Evolutionary conservation across 192 early-diverging fungal genomes (phyloP).

Genomic region (Umbelopsis ramanniana): DNA sequence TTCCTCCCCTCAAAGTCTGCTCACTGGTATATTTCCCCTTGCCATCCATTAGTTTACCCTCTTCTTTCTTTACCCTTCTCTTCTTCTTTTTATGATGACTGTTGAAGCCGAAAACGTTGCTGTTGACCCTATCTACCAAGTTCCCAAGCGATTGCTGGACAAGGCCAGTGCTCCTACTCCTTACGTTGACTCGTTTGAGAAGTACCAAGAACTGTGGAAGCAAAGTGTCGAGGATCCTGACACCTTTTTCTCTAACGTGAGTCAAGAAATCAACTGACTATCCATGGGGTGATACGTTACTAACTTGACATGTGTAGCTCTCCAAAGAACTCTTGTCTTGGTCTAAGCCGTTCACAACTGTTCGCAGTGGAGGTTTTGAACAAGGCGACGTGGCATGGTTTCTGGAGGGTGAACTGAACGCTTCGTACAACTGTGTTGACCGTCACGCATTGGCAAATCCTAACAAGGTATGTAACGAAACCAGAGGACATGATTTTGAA

Average conservation of each 20-base stretch:
- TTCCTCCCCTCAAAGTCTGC: not conserved
- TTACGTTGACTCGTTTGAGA: slow-evolving; percentile 70
- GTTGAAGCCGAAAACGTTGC: not conserved
- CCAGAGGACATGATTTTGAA: not conserved
- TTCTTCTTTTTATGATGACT: slow-evolving; percentile 7
- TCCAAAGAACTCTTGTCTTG: slow-evolving; percentile 82
- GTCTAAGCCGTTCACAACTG: slow-evolving; percentile 78
- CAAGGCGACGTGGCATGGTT: slow-evolving; percentile 95
- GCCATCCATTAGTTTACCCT: not conserved
- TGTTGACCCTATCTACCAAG: slow-evolving; percentile 37
- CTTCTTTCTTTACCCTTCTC: slow-evolving; percentile 4
- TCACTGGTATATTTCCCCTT: not conserved
- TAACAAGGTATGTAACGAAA: slow-evolving; percentile 56
- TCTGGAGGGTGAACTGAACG: slow-evolving; percentile 88
- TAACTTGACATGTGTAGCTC: slow-evolving; percentile 43
- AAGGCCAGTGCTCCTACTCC: slow-evolving; percentile 54
- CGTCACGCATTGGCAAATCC: slow-evolving; percentile 84
- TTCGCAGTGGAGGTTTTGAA: slow-evolving; percentile 74
- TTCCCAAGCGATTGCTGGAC: slow-evolving; percentile 68
- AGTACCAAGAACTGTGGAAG: slow-evolving; percentile 81
- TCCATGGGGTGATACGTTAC: not conserved
- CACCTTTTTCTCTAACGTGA: slow-evolving; percentile 62
- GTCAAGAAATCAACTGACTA: not conserved
- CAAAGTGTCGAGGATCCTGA: slow-evolving; percentile 72
- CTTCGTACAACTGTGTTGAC: slow-evolving; percentile 95